A percentile compares a stretch with the other conserved stretches of the same genome.
phyloP scores from a whole-genome alignment of 805 yeast species.

The Yamadazyma scolyti region DNA sequence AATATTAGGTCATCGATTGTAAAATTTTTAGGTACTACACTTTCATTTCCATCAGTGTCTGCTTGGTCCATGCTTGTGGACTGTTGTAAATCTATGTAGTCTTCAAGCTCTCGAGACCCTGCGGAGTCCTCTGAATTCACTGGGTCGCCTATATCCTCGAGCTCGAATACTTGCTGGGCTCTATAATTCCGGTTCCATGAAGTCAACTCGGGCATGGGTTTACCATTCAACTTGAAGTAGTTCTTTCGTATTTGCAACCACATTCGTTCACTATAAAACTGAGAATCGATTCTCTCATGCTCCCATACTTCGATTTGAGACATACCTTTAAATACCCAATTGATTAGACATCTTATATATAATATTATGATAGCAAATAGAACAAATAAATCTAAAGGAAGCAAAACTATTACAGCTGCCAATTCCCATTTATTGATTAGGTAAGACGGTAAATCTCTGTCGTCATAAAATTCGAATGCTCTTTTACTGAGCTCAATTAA shows the following conservation, averaged over 20 bases:
- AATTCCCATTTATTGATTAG: constrained; percentile 51
- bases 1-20: constrained; percentile 67
- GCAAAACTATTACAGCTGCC: constrained; percentile 48
- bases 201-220: constrained; percentile 40
- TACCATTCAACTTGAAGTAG: constrained; percentile 37
- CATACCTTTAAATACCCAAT: constrained; percentile 59
- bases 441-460: constrained; percentile 53
- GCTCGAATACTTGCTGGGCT: constrained; percentile 6
- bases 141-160: constrained; percentile 4
- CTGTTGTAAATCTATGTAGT: too few relatives aligned
- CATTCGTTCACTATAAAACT: constrained; percentile 52
- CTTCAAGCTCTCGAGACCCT: constrained; percentile 3
- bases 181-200: constrained; percentile 40
- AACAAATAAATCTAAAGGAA: constrained; percentile 58
- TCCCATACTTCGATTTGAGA: constrained; percentile 96
- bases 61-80: constrained; percentile 2
- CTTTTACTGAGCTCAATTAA: constrained; percentile 39
- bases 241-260: constrained; percentile 48
- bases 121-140: background rate
- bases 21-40: constrained; percentile 33
- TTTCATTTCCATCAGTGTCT: constrained; percentile 6
- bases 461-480: constrained; percentile 41
- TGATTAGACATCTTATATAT: constrained; percentile 55
- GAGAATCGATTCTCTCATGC: constrained; percentile 70
- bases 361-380: constrained; percentile 56